phyloP scores from a whole-genome alignment of 2,329 filamentous ascomycete genomes.

The Ceratocystiopsis brevicomis region DNA sequence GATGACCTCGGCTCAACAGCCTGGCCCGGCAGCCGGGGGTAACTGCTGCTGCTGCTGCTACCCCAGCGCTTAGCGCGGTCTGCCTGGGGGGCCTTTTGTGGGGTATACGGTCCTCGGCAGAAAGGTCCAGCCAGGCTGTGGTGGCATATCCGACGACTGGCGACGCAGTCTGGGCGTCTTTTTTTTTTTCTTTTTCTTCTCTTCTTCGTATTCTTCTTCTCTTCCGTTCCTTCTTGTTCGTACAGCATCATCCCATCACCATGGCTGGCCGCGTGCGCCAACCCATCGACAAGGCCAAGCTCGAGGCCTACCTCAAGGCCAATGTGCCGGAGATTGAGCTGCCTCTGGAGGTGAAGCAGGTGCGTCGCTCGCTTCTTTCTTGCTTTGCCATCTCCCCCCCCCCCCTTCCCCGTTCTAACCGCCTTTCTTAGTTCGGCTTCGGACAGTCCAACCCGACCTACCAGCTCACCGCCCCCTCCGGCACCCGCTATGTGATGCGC shows the following conservation, averaged over 20 bases:
- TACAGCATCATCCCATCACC: slow-evolving; percentile 2
- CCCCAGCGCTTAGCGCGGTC: too few species aligned
- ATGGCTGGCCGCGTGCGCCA: slow-evolving; percentile 85
- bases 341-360: slow-evolving; percentile 79
- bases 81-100: too few species aligned
- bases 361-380: slow-evolving; percentile 22
- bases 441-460: slow-evolving; percentile 97
- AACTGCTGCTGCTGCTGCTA: too few species aligned
- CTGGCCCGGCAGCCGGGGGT: too few species aligned
- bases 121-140: too few species aligned
- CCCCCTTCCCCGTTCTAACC: not conserved
- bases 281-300: slow-evolving; percentile 62
- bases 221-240: too few species aligned
- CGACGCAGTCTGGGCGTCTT: too few species aligned
- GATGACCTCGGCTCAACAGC: too few species aligned
- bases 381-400: not conserved
- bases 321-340: slow-evolving; percentile 70
- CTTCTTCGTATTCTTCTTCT: too few species aligned
- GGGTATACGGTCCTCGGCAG: too few species aligned
- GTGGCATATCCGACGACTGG: too few species aligned
- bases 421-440: slow-evolving; percentile 76
- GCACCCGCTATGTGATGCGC: slow-evolving; percentile 66
- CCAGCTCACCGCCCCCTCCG: slow-evolving; percentile 57
- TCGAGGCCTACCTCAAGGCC: slow-evolving; percentile 59
- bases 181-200: too few species aligned